Evolutionary conservation across 345 rosid genomes (phyloP), one percentile per base, ranked within the genome.

Genomic region (Ailanthus altissimus): DNA sequence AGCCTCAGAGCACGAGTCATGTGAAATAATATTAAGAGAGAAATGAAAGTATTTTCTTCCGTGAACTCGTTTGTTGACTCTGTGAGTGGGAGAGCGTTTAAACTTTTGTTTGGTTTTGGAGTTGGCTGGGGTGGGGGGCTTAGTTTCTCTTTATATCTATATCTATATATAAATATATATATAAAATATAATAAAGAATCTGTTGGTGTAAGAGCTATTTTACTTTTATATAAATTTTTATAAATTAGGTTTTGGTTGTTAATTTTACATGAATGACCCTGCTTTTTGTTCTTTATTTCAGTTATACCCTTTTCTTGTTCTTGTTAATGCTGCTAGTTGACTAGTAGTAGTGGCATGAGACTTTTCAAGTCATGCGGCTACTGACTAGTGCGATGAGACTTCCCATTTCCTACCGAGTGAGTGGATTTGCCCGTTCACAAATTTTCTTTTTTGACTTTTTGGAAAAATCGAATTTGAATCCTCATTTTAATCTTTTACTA

Each of bases 1-100:
- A 85, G 59, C 65, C 92, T 77, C 70, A 88, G 70, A 78, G 84
- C 81, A 81, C 97, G 98, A 89, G 94, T 85, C 97, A 96, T 96
- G 84, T 73, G 81, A 66, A 40, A 67, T 13, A 56, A 85, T 82
- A 58, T 56, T 75, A 70, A 50, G 75, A 59, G 68, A 77, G 71
- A 51, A 45, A 8, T 25, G 26, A 16, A 25, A 15, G 67, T 1
- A 43, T 32, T 28, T 60, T 3, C 38, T 15, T 38, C 15, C 15
- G 4, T 36, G 18, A 18, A 1, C 16, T 66, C 10, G 20, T 66
- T 40, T 54, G 26, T 68, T 14, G 0, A 15, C 0, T 0, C 1
- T 50, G n/a, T 26, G 57, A 46, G 38, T 47, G 59, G 1, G 8
- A n/a, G 57, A n/a, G 57, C 12, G 28, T 1, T 57, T 16, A 40